phyloP scores from a whole-genome alignment of 768 basidiomycete species.

The Lactarius sanguifluus region DNA sequence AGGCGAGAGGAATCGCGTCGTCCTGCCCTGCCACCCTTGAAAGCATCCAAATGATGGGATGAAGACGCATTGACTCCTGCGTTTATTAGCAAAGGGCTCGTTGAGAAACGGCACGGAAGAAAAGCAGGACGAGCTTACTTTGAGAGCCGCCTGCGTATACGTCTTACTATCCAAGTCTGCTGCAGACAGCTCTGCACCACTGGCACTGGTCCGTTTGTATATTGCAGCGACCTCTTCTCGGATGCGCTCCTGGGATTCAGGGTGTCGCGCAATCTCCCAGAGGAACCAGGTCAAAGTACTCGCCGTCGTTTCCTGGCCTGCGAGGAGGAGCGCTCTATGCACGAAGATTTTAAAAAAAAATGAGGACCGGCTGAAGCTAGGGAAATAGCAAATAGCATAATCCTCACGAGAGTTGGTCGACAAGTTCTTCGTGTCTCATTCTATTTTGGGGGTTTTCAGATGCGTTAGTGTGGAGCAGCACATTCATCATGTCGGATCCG shows the following conservation, averaged over 20 bases:
- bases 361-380: neutral
- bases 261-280: conserved; percentile 29
- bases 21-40: conserved; percentile 9
- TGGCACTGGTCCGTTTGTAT: neutral
- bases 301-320: conserved; percentile 33
- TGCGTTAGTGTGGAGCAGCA: conserved; percentile 16
- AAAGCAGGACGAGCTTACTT: conserved; percentile 7
- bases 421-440: conserved; percentile 9
- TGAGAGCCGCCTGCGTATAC: conserved; percentile 21
- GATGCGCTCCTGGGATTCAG: conserved; percentile 23
- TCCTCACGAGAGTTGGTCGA: conserved; percentile 22
- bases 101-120: neutral
- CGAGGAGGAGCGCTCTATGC: conserved; percentile 27
- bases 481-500: conserved; percentile 20
- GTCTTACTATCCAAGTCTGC: conserved; percentile 25
- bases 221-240: conserved; percentile 26
- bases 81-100: neutral
- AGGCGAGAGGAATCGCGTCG: conserved; percentile 21
- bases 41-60: conserved; percentile 24
- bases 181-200: conserved; percentile 7
- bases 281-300: conserved; percentile 24
- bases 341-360: neutral
- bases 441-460: conserved; percentile 12
- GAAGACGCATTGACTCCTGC: conserved; percentile 27
- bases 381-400: no score